Evolutionary conservation across 164 flowering plant genomes (phyloP), one percentile per base, ranked within the genome.

Genomic region (Echeveria elegans): DNA sequence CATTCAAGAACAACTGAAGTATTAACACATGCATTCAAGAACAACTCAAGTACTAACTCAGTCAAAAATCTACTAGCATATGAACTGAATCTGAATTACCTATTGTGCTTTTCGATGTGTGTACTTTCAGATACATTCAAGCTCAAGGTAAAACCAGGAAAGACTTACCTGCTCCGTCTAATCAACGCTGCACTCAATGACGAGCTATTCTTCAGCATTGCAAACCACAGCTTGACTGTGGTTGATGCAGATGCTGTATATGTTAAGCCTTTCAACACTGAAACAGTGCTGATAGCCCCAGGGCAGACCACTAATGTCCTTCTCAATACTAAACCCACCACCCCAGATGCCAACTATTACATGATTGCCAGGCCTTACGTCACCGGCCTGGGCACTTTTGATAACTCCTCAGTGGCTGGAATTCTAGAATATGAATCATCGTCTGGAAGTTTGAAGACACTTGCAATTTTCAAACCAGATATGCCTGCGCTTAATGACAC

Each of bases 281-380:
- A 37, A 58, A 63, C 30, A 18, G 8, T 69, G 19, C 43, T 69
- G 11, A 63, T 69, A 18, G 38, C 67, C 1, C 67, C 72, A 15
- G 72, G 72, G 48, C 72, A 69, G 43, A 69, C 72, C 72, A 69
- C 72, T 6, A 64, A 69, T 53, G 67, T 69, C 23, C 72, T 69
- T 28, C 66, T 69, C 61, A 47, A 69, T 21, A 63, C 72, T 32
- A 63, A 63, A 31, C 36, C 65, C 3, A 18, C 9, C 2, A 4
- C 18, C 30, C 72, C 72, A 2, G 63, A 63, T 64, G 72, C 67
- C 40, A 63, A 64, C 23, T 69, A 45, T 47, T 16, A 45, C 66
- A 69, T 63, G 32, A 59, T 37, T 8, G 69, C 69, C 14, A 52
- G 63, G n/a, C 64, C 69, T 23, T 67, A 67, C 28, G 47, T 45